These are phyloP conservation scores for Astrocystis sublimbata DNA, from an alignment of 495 filamentous ascomycete genomes.

Conservation along the genomic window DNA sequence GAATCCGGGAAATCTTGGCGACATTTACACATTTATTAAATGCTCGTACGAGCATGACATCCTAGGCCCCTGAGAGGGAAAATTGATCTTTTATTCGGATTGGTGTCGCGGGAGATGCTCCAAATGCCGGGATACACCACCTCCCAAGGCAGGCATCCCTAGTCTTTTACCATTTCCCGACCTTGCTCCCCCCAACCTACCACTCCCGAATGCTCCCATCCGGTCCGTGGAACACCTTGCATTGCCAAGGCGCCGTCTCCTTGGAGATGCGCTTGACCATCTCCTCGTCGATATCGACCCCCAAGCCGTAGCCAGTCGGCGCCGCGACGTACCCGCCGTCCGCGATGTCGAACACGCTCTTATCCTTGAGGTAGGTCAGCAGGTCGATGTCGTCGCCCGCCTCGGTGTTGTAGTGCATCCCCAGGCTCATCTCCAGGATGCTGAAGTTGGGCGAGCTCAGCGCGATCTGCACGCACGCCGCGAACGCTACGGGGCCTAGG, in stretches of 20 bases:
- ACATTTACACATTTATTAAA: too few species aligned
- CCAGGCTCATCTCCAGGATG: constrained; percentile 77
- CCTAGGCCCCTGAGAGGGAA: too few species aligned
- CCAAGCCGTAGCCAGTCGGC: constrained; percentile 63
- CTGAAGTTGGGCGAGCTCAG: constrained; percentile 66
- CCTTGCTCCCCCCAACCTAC: neutral
- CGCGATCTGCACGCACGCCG: constrained; percentile 70
- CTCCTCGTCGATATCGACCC: constrained; percentile 73
- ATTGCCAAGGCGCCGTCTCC: constrained; percentile 60
- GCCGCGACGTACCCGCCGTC: constrained; percentile 65
- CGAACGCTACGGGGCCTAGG: constrained; percentile 69
- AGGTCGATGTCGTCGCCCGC: constrained; percentile 61
- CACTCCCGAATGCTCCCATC: constrained; percentile 26
- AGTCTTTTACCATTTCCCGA: neutral
- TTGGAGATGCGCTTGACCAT: constrained; percentile 44
- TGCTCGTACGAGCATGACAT: too few species aligned
- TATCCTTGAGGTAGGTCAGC: constrained; percentile 63
- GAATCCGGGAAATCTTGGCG: too few species aligned
- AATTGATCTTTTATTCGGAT: too few species aligned
- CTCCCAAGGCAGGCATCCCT: neutral
- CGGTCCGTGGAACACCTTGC: constrained; percentile 46
- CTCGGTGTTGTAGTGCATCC: constrained; percentile 73
- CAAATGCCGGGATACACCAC: too few species aligned
- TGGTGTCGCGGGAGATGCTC: too few species aligned
- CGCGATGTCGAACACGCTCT: constrained; percentile 57